phyloP scores from a whole-genome alignment of 495 filamentous ascomycete genomes.

The Aspergillus cavernicola region DNA sequence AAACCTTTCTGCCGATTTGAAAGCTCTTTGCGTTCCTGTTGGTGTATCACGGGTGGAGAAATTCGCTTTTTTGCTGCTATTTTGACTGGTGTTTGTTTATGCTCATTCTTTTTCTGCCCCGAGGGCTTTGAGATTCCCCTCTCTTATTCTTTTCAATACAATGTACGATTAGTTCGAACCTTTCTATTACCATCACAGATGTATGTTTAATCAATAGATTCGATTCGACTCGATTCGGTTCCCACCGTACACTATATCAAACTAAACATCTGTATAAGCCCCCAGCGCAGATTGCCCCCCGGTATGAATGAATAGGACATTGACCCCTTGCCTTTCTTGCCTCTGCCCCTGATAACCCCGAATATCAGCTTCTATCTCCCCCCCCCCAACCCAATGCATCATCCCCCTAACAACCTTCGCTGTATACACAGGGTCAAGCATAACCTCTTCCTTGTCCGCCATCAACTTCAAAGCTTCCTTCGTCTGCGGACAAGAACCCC shows the following conservation, averaged over 20 bases:
- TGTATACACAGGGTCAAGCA: conserved; percentile 41
- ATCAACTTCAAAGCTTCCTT: conserved; percentile 21
- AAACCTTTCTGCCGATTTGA: neutral
- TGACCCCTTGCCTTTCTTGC: conserved; percentile 17
- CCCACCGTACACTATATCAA: too few relatives aligned
- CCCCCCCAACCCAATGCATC: conserved; percentile 26
- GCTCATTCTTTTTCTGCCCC: conserved; percentile 1
- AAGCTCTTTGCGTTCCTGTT: conserved; percentile 6
- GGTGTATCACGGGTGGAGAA: conserved; percentile 17
- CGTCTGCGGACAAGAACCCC: conserved; percentile 29
- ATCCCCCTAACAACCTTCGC: conserved; percentile 32
- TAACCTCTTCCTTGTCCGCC: conserved; percentile 28
- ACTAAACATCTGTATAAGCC: conserved; percentile 29
- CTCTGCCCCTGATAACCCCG: neutral
- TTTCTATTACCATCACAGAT: conserved; percentile 2
- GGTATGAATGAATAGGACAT: conserved; percentile 41
- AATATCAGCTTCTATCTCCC: conserved; percentile 17
- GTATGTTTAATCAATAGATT: conserved; percentile 20
- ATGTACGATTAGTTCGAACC: conserved; percentile 18
- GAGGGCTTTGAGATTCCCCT: conserved; percentile 1
- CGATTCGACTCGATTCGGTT: neutral
- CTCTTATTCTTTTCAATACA: conserved; percentile 9
- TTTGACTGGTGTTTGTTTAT: too few relatives aligned
- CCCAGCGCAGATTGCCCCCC: conserved; percentile 37
- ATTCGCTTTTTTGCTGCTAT: conserved; percentile 9